phyloP scores from a whole-genome alignment of 23 red algal genomes.

The Agarophyton chilense region DNA sequence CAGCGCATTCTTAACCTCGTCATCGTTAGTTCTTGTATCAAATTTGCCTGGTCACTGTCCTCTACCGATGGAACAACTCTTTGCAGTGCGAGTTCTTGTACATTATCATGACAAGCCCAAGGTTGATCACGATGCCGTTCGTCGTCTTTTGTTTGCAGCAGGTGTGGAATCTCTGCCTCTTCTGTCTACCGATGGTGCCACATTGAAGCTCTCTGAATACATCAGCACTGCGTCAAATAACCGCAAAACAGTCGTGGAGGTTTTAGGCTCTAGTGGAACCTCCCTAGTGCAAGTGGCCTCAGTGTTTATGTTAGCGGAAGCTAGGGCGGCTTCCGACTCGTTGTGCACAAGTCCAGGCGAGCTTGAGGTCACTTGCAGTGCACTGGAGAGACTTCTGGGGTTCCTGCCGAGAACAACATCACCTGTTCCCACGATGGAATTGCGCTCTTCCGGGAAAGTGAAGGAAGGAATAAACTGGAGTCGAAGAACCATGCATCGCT shows the following conservation, averaged over 20 bases:
- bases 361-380: constrained; percentile 47
- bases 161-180: constrained; percentile 50
- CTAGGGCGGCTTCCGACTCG: constrained; percentile 55
- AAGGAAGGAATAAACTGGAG: constrained; percentile 19
- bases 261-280: constrained; percentile 31
- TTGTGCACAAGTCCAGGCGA: constrained; percentile 59
- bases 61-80: constrained; percentile 57
- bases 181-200: constrained; percentile 38
- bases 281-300: constrained; percentile 60
- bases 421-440: constrained; percentile 15
- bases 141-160: constrained; percentile 56
- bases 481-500: constrained; percentile 39
- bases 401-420: constrained; percentile 24
- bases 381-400: constrained; percentile 43
- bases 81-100: constrained; percentile 67
- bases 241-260: constrained; percentile 43
- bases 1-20: neutral
- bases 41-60: neutral
- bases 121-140: constrained; percentile 64
- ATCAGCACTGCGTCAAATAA: constrained; percentile 20
- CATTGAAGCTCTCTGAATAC: constrained; percentile 23
- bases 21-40: neutral
- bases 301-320: constrained; percentile 68
- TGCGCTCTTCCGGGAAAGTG: constrained; percentile 12
- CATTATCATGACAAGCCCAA: constrained; percentile 72